Conservation (phyloP, 495 filamentous ascomycete species). For the Sabuloglossum arenarium region DNA sequence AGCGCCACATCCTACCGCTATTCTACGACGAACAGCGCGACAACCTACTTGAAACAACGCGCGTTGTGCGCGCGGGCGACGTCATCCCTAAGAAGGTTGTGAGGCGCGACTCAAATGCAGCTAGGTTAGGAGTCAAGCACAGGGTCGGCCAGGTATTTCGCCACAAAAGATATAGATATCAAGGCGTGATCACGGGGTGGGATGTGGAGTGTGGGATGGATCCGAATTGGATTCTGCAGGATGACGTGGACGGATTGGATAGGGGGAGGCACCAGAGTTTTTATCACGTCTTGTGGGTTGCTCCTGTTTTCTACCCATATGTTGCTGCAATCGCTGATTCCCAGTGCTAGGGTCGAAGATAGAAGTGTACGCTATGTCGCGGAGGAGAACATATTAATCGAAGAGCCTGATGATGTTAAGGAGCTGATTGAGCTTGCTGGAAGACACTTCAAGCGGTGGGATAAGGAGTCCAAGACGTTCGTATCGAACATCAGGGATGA, state of each 20-base stretch:
- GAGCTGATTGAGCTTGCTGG: slow-evolving; percentile 52
- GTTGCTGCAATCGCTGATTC: background rate
- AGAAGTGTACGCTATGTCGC: slow-evolving; percentile 56
- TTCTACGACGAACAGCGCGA: slow-evolving; percentile 18
- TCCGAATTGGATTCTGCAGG: slow-evolving; percentile 33
- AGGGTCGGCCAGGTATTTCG: slow-evolving; percentile 67
- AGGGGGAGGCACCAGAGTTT: slow-evolving; percentile 55
- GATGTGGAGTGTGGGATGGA: slow-evolving; percentile 36
- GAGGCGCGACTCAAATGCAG: background rate
- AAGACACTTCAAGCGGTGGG: slow-evolving; percentile 78
- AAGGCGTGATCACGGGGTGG: slow-evolving; percentile 76
- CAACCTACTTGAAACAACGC: slow-evolving; percentile 30
- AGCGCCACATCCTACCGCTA: slow-evolving; percentile 41
- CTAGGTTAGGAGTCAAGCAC: slow-evolving; percentile 29
- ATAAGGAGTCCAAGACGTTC: slow-evolving; percentile 40
- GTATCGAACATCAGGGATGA: slow-evolving; percentile 71
- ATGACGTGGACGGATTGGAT: slow-evolving; percentile 38
- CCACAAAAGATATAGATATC: slow-evolving; percentile 63
- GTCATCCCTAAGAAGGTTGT: slow-evolving; percentile 32
- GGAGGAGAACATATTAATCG: slow-evolving; percentile 63
- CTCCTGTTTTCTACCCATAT: background rate
- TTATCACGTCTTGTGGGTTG: slow-evolving; percentile 66
- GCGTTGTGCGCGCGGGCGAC: slow-evolving; percentile 38
- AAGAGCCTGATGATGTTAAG: slow-evolving; percentile 28
- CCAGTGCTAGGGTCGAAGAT: slow-evolving; percentile 38